phyloP scores from a whole-genome alignment of 2,329 filamentous ascomycete genomes.

The Magnaporthiopsis poae region DNA sequence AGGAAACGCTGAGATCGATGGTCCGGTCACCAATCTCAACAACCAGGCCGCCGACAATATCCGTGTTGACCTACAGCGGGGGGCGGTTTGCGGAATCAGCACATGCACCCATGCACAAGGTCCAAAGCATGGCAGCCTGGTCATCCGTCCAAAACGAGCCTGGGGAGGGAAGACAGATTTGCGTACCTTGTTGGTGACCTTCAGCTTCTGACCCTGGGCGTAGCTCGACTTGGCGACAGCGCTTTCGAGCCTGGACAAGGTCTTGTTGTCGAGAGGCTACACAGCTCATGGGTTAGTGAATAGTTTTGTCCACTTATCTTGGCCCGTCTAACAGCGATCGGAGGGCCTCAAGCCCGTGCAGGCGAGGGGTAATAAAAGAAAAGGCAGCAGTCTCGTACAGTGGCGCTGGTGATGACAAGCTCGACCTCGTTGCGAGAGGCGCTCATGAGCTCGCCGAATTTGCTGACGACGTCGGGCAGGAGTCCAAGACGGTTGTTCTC shows the following conservation, averaged over 20 bases:
- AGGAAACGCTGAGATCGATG: conserved; percentile 90
- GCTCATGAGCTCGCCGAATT: conserved; percentile 80
- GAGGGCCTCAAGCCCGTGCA: not conserved
- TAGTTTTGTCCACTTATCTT: not conserved
- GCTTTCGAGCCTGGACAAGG: conserved; percentile 72
- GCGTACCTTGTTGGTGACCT: conserved; percentile 74
- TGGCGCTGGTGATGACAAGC: conserved; percentile 79
- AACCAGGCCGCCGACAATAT: conserved; percentile 84
- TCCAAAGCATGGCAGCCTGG: not conserved
- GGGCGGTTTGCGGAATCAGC: not conserved
- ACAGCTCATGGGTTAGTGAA: conserved; percentile 16
- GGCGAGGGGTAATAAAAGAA: no score
- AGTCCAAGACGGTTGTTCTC: conserved; percentile 91
- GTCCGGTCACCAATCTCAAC: conserved; percentile 97
- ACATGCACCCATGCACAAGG: conserved; percentile 12
- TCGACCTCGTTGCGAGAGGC: conserved; percentile 89
- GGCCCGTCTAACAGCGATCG: not conserved
- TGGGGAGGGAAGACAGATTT: not conserved
- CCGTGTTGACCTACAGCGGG: conserved; percentile 68
- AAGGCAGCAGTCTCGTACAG: conserved; percentile 45
- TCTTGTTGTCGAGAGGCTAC: conserved; percentile 77
- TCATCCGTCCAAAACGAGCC: not conserved
- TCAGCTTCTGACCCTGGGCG: conserved; percentile 92
- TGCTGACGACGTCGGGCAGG: conserved; percentile 71
- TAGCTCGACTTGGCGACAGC: conserved; percentile 84